Evolutionary conservation across 768 basidiomycete genomes (phyloP).

Genomic region (Trametopsis cervina): DNA sequence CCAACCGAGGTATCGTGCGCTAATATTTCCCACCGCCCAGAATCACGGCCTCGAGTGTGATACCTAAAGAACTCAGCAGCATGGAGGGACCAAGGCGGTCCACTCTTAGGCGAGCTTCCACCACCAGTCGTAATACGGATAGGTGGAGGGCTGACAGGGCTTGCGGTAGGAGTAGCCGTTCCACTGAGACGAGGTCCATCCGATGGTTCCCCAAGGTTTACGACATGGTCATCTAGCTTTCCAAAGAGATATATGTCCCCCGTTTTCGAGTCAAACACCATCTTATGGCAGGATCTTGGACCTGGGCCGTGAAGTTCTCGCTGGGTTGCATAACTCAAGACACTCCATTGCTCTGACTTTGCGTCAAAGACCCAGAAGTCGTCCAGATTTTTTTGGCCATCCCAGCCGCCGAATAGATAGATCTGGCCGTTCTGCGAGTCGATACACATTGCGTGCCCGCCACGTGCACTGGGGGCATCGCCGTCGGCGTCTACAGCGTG

Average conservation of each 20-base stretch:
- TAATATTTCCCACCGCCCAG: constrained; percentile 68
- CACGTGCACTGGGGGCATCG: constrained; percentile 58
- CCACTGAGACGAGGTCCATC: neutral
- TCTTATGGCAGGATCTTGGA: constrained; percentile 73
- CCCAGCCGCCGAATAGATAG: constrained; percentile 78
- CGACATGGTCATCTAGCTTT: constrained; percentile 50
- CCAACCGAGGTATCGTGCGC: constrained; percentile 62
- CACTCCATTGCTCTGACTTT: constrained; percentile 49
- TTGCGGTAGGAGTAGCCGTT: neutral
- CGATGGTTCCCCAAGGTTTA: constrained; percentile 1
- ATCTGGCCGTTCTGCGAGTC: constrained; percentile 55
- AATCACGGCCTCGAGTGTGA: constrained; percentile 52
- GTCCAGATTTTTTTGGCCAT: constrained; percentile 63
- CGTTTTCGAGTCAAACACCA: constrained; percentile 69
- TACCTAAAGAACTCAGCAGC: constrained; percentile 76
- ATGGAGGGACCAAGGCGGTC: constrained; percentile 18
- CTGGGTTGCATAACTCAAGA: constrained; percentile 49
- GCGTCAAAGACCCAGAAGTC: constrained; percentile 77
- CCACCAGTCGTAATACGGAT: neutral
- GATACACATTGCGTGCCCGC: constrained; percentile 80
- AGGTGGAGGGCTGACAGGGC: constrained; percentile 1
- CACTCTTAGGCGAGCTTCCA: neutral
- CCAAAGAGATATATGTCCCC: constrained; percentile 72
- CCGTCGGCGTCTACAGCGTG: constrained; percentile 56
- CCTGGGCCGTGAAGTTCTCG: constrained; percentile 59